phyloP scores from a whole-genome alignment of 495 filamentous ascomycete species.

The Hypoxylon trugodes region DNA sequence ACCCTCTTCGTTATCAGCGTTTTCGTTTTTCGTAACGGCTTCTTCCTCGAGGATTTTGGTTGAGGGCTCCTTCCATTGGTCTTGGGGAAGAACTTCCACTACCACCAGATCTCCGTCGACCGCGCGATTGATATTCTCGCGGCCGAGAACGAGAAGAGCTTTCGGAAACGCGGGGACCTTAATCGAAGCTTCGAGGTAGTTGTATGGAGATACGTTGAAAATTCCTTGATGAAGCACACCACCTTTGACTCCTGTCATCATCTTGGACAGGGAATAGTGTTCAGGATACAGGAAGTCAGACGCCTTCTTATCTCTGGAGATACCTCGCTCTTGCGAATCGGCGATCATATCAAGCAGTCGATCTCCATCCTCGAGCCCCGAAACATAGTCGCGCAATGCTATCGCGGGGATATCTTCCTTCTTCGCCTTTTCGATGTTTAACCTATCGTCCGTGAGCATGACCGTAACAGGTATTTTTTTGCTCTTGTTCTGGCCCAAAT shows the following conservation, averaged over 20 bases:
- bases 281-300: slow-evolving; percentile 80
- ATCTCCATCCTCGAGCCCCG: slow-evolving; percentile 81
- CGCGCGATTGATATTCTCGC: slow-evolving; percentile 94
- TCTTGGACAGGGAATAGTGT: slow-evolving; percentile 88
- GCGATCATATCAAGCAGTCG: slow-evolving; percentile 94
- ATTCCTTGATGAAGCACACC: slow-evolving; percentile 90
- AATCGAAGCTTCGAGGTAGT: slow-evolving; percentile 93
- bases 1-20: slow-evolving; percentile 72
- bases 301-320: slow-evolving; percentile 66
- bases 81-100: slow-evolving; percentile 87
- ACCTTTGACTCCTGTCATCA: slow-evolving; percentile 89
- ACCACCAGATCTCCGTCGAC: slow-evolving; percentile 92
- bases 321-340: slow-evolving; percentile 71
- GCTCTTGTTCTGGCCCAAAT: slow-evolving; percentile 70
- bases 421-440: slow-evolving; percentile 84
- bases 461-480: slow-evolving; percentile 78
- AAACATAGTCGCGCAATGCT: slow-evolving; percentile 79
- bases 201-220: slow-evolving; percentile 97
- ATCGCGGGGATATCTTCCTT: slow-evolving; percentile 72
- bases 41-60: slow-evolving; percentile 97
- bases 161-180: slow-evolving; percentile 90
- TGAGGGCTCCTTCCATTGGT: slow-evolving; percentile 96
- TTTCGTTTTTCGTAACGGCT: slow-evolving; percentile 89
- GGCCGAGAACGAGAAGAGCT: slow-evolving; percentile 84
- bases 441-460: slow-evolving; percentile 92